Percentiles rank a stretch among this genome's conserved stretches.
Conservation (phyloP, 108 stramenopile genomes). For the Skeletonema menzelii region DNA sequence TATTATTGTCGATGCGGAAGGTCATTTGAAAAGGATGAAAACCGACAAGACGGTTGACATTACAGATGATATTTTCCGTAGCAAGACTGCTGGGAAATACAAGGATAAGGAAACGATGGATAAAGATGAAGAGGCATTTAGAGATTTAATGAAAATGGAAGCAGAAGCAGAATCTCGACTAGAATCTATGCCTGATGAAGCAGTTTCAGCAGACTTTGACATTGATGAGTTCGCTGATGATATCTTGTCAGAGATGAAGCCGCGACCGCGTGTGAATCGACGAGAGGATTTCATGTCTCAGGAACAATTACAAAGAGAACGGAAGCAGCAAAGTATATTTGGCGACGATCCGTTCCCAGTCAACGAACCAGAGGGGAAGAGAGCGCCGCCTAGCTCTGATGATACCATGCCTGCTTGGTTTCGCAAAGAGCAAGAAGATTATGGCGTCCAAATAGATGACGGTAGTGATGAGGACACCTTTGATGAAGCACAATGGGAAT, state of each 20-base stretch:
- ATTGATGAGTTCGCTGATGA: conserved; percentile 54
- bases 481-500: conserved; percentile 25
- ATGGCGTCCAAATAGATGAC: conserved; percentile 19
- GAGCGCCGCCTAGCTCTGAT: conserved; percentile 10
- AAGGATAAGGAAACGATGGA: conserved; percentile 46
- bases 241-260: conserved; percentile 38
- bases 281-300: conserved; percentile 35
- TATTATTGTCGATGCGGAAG: conserved; percentile 42
- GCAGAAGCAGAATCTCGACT: conserved; percentile 51
- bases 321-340: conserved; percentile 27
- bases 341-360: conserved; percentile 17
- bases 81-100: conserved; percentile 57
- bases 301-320: conserved; percentile 23
- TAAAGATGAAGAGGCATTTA: conserved; percentile 56
- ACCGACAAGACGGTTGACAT: conserved; percentile 34
- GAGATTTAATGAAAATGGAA: conserved; percentile 59
- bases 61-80: conserved; percentile 52
- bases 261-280: conserved; percentile 24
- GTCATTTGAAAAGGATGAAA: conserved; percentile 23
- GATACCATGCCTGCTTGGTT: conserved; percentile 60
- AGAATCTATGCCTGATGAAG: background rate
- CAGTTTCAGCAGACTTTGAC: conserved; percentile 38
- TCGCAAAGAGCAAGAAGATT: conserved; percentile 47
- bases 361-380: conserved; percentile 16
- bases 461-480: conserved; percentile 10